A percentile compares a stretch with the other conserved stretches of the same genome.
Evolutionary conservation across 2,329 filamentous ascomycete genomes (phyloP).

Genomic region (Aspergillus luchuensis): DNA sequence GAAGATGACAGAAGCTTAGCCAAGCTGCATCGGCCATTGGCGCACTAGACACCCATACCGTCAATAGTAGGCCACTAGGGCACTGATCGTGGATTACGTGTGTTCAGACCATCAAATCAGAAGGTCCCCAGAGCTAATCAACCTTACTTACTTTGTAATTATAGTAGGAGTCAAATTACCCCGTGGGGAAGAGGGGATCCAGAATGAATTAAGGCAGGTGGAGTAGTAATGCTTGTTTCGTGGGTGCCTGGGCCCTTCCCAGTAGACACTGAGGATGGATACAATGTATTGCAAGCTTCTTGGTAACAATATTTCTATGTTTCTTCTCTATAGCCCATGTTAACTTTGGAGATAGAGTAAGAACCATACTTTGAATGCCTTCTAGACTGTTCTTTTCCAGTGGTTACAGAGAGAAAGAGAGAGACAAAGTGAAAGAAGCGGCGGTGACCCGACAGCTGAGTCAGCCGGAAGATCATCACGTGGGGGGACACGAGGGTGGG

Average conservation of each 20-base stretch:
- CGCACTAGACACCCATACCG: not conserved
- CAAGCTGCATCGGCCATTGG: slow-evolving; percentile 1
- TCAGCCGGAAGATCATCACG: slow-evolving; percentile 17
- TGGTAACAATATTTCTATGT: too few species aligned
- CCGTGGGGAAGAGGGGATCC: slow-evolving; percentile 7
- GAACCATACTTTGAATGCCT: too few species aligned
- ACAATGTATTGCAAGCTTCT: too few species aligned
- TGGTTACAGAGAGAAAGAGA: not conserved
- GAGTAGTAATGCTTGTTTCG: slow-evolving; percentile 2
- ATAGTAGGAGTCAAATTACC: not conserved
- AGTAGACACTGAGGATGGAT: not conserved
- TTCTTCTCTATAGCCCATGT: too few species aligned
- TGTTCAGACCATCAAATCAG: not conserved
- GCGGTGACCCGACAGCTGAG: slow-evolving; percentile 3
- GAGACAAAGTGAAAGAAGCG: not conserved
- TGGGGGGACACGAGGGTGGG: slow-evolving; percentile 12
- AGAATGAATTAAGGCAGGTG: slow-evolving; percentile 2
- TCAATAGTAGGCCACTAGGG: slow-evolving; percentile 1
- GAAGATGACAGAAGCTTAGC: not conserved
- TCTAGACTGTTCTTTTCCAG: too few species aligned
- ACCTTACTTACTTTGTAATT: too few species aligned
- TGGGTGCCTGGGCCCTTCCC: not conserved
- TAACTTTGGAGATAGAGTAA: too few species aligned
- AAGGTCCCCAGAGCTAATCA: not conserved
- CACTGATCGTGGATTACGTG: not conserved